A percentile compares a stretch with the other conserved stretches of the same genome.
Conservation (phyloP, 495 filamentous ascomycete species). For the Penicillium simplicissimum region DNA sequence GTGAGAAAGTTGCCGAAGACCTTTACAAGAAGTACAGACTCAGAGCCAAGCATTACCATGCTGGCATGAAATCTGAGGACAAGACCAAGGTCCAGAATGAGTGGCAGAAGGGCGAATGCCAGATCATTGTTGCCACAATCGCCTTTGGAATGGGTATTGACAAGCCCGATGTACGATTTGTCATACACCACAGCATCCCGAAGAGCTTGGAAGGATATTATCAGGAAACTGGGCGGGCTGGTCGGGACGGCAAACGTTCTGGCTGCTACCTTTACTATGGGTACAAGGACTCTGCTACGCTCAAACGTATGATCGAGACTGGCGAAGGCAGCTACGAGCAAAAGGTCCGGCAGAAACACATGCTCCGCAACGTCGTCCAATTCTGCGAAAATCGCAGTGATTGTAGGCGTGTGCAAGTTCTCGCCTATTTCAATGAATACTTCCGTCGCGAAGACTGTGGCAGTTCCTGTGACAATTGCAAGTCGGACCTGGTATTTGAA, state of each 20-base stretch:
- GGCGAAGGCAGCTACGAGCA: slow-evolving; percentile 73
- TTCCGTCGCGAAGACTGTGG: slow-evolving; percentile 73
- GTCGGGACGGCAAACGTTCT: slow-evolving; percentile 83
- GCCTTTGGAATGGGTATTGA: slow-evolving; percentile 99
- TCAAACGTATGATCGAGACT: slow-evolving; percentile 74
- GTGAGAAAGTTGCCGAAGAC: slow-evolving; percentile 74
- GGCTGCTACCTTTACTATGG: slow-evolving; percentile 88
- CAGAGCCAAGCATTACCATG: slow-evolving; percentile 83
- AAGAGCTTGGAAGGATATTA: slow-evolving; percentile 99
- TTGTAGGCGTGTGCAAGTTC: slow-evolving; percentile 83
- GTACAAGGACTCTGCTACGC: slow-evolving; percentile 66
- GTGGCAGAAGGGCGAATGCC: slow-evolving; percentile 77
- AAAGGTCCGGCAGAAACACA: slow-evolving; percentile 77
- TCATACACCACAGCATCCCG: slow-evolving; percentile 88
- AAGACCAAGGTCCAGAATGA: slow-evolving; percentile 68
- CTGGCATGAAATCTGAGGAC: slow-evolving; percentile 62
- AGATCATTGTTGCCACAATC: slow-evolving; percentile 98
- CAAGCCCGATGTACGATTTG: slow-evolving; percentile 92
- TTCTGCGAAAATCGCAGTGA: slow-evolving; percentile 87
- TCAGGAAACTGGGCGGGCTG: slow-evolving; percentile 94
- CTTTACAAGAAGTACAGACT: slow-evolving; percentile 63
- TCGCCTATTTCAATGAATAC: slow-evolving; percentile 86
- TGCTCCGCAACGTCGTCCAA: slow-evolving; percentile 79
- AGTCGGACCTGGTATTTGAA: slow-evolving; percentile 64
- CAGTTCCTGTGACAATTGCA: slow-evolving; percentile 83